These are phyloP conservation scores for Jamesozyma jinghongensis DNA, from an alignment of 805 yeast genomes.

Conservation along the genomic window DNA sequence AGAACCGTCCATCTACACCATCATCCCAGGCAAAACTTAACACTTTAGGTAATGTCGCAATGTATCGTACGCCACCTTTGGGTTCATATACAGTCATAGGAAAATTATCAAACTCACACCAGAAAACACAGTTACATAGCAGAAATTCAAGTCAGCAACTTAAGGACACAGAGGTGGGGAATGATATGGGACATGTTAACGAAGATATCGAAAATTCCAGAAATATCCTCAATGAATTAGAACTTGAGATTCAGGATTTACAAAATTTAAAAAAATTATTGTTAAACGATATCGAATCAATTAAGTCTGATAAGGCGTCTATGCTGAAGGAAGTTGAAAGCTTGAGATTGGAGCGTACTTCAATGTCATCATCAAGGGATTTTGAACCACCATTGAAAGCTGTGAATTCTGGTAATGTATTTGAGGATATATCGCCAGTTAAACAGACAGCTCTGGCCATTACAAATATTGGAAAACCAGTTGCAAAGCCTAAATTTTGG, in stretches of 20 bases:
- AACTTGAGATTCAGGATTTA: constrained; percentile 2
- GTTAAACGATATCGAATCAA: constrained; percentile 1
- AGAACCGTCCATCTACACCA: background rate
- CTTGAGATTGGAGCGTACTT: constrained; percentile 2
- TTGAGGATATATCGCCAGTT: constrained; percentile 7
- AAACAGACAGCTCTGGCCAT: constrained; percentile 13
- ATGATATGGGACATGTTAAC: background rate
- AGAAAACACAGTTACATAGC: background rate
- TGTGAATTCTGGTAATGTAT: background rate
- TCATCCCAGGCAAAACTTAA: background rate
- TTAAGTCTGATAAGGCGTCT: background rate
- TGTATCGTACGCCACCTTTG: constrained; percentile 9
- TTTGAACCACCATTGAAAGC: background rate
- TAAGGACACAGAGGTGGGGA: background rate
- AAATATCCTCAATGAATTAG: background rate
- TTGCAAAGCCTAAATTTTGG: constrained; percentile 30
- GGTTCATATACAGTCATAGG: background rate
- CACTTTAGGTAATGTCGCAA: constrained; percentile 12
- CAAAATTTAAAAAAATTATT: constrained; percentile 6
- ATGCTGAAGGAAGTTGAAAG: constrained; percentile 4
- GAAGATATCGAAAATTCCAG: constrained; percentile 5
- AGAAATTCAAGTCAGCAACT: background rate
- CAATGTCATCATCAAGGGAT: background rate
- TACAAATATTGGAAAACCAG: constrained; percentile 19
- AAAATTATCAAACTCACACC: constrained; percentile 1